Conservation (phyloP, 2,329 filamentous ascomycete genomes). For the Akanthomyces muscarius region DNA sequence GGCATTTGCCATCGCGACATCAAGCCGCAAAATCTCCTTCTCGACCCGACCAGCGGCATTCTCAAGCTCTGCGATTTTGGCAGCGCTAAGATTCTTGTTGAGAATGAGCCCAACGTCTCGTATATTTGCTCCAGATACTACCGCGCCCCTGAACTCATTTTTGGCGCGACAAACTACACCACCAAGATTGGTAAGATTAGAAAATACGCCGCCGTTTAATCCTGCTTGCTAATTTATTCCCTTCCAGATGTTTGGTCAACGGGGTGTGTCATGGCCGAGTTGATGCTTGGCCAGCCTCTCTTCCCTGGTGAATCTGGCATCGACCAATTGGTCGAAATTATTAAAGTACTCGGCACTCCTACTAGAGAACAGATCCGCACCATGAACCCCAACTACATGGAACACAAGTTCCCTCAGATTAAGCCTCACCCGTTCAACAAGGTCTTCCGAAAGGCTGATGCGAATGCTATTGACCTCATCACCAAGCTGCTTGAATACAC, state of each 20-base stretch:
- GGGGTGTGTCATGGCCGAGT: constrained; percentile 97
- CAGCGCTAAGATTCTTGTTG: constrained; percentile 95
- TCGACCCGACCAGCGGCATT: constrained; percentile 86
- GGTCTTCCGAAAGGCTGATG: constrained; percentile 95
- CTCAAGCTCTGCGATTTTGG: constrained; percentile 98
- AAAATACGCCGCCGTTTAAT: background rate
- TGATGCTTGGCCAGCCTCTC: constrained; percentile 96
- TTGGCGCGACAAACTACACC: constrained; percentile 98
- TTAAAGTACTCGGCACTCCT: constrained; percentile 95
- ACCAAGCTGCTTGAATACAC: constrained; percentile 94
- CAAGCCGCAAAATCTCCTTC: constrained; percentile 94
- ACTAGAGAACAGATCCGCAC: constrained; percentile 97
- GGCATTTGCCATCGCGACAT: constrained; percentile 99
- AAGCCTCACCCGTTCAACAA: constrained; percentile 99
- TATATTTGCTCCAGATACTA: constrained; percentile 99
- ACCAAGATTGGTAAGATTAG: constrained; percentile 90
- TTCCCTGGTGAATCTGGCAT: constrained; percentile 99
- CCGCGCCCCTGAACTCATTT: constrained; percentile 94
- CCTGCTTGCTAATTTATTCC: constrained; percentile 53
- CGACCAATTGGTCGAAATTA: constrained; percentile 97
- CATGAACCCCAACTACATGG: constrained; percentile 99
- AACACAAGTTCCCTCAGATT: constrained; percentile 99
- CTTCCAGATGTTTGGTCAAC: constrained; percentile 95
- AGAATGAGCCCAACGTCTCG: constrained; percentile 98
- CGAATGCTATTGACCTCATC: constrained; percentile 91